Percentiles rank a stretch among this genome's conserved stretches.
Evolutionary conservation across 1,139 yeast species (phyloP).

Genomic region (Diutina mesorugosa): DNA sequence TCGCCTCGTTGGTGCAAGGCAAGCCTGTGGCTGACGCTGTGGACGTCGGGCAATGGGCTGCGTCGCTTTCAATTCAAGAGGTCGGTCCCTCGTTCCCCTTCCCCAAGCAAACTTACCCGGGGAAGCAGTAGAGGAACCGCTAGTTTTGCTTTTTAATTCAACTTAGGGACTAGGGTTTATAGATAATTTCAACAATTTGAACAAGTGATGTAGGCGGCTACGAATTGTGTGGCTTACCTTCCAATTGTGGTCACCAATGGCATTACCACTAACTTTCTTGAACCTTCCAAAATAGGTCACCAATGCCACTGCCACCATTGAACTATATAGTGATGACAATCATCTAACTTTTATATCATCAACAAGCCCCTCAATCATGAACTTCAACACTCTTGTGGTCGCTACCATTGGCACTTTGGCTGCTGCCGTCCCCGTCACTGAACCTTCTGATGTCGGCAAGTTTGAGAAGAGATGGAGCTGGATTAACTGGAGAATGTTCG

Average conservation of each 20-base stretch:
- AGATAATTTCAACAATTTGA: constrained; percentile 1
- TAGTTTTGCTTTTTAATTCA: not conserved
- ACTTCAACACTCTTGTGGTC: not conserved
- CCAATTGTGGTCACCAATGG: not conserved
- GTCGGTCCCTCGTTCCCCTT: constrained; percentile 91
- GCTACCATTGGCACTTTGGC: not conserved
- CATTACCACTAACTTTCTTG: not conserved
- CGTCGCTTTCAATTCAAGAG: constrained; percentile 80
- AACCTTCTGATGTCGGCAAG: not conserved
- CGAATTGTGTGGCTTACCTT: not conserved
- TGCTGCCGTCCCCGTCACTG: not conserved
- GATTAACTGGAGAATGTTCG: not conserved
- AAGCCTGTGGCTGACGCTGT: constrained; percentile 49
- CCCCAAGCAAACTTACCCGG: constrained; percentile 48
- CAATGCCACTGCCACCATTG: not conserved
- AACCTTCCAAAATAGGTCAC: too few relatives aligned
- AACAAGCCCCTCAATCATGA: not conserved
- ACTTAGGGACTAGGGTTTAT: not conserved
- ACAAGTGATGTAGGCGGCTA: not conserved
- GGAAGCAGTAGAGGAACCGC: not conserved
- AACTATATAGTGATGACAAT: not conserved
- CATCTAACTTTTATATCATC: not conserved
- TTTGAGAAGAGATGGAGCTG: not conserved
- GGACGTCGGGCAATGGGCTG: constrained; percentile 95
- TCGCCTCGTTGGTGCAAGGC: constrained; percentile 78